Conservation (phyloP, 164 flowering plant genomes). For the Nymphaea thermarum region DNA sequence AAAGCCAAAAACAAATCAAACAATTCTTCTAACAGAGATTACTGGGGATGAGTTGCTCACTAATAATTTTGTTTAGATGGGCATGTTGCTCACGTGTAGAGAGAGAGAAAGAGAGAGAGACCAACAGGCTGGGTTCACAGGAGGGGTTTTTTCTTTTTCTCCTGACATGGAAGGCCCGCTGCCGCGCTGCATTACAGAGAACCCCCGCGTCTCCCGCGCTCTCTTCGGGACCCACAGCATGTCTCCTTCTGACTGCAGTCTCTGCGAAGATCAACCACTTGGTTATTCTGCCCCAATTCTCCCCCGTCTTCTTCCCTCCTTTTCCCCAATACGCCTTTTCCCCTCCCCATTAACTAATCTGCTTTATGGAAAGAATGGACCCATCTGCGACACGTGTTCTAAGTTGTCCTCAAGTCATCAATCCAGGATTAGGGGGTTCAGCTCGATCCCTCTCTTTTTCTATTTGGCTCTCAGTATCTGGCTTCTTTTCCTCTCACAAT, state of each 20-base stretch:
- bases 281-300: not conserved
- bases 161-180: not conserved
- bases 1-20: too few relatives aligned
- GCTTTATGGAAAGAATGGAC: not conserved
- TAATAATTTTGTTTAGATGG: too few relatives aligned
- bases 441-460: not conserved
- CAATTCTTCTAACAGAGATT: too few relatives aligned
- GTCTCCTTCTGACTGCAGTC: not conserved
- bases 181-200: not conserved
- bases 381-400: not conserved
- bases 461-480: not conserved
- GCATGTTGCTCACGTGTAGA: too few relatives aligned
- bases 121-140: not conserved
- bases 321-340: not conserved
- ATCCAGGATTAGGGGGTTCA: not conserved
- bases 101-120: not conserved
- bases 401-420: not conserved
- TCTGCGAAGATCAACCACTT: not conserved
- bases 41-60: too few relatives aligned
- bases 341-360: not conserved
- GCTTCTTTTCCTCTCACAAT: not conserved
- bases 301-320: not conserved
- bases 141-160: not conserved
- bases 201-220: not conserved
- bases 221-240: not conserved